These are phyloP conservation scores for Madurella mycetomatis DNA, from an alignment of 2,329 filamentous ascomycete species.

Conservation along the genomic window DNA sequence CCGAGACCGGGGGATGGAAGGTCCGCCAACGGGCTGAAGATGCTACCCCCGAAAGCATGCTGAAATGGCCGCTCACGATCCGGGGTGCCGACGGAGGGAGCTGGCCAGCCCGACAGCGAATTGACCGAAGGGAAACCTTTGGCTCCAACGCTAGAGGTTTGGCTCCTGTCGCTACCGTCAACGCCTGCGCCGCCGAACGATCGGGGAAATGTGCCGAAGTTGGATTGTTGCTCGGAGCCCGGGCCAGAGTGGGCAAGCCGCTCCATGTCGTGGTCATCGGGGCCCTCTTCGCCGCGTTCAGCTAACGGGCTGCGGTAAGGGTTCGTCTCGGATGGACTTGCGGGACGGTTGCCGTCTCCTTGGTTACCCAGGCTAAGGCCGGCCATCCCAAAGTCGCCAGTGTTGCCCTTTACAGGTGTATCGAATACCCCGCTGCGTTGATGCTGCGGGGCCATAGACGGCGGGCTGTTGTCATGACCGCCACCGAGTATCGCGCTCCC, in stretches of 20 bases:
- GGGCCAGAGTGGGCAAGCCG: slow-evolving; percentile 40
- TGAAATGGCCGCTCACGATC: slow-evolving; percentile 58
- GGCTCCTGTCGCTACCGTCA: slow-evolving; percentile 81
- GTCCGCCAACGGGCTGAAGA: slow-evolving; percentile 74
- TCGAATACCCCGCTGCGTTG: slow-evolving; percentile 43
- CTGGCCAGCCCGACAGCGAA: slow-evolving; percentile 59
- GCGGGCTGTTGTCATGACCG: slow-evolving; percentile 62
- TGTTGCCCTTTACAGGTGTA: slow-evolving; percentile 51
- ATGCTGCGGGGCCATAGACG: slow-evolving; percentile 31
- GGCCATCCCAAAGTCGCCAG: slow-evolving; percentile 59
- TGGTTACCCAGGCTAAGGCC: slow-evolving; percentile 53
- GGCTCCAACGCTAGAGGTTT: slow-evolving; percentile 82
- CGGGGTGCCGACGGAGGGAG: slow-evolving; percentile 60
- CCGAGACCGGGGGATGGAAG: slow-evolving; percentile 70
- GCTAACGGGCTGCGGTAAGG: slow-evolving; percentile 89
- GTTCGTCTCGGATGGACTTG: slow-evolving; percentile 93
- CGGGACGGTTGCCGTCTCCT: slow-evolving; percentile 63
- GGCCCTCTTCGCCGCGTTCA: slow-evolving; percentile 54
- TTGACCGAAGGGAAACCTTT: slow-evolving; percentile 65
- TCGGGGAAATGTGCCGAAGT: slow-evolving; percentile 52
- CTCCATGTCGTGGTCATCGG: slow-evolving; percentile 50
- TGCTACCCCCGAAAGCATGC: slow-evolving; percentile 68
- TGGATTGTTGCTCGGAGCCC: slow-evolving; percentile 41
- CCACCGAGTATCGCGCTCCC: slow-evolving; percentile 72
- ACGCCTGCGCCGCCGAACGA: slow-evolving; percentile 49